Evolutionary conservation across 768 basidiomycete genomes (phyloP).

Genomic region (Tylopilus subfusipes): DNA sequence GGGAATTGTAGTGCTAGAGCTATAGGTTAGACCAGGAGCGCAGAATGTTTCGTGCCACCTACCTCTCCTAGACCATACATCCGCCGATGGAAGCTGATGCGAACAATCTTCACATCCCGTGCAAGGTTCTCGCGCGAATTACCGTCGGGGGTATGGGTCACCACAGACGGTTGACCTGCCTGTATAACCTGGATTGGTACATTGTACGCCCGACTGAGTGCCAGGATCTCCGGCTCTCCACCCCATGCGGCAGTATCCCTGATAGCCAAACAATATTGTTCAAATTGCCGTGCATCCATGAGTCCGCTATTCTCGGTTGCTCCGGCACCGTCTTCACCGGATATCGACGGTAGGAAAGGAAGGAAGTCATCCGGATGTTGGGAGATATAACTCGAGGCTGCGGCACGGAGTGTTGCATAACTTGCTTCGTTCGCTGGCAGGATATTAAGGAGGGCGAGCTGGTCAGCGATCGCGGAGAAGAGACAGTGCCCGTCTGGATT

Average conservation of each 20-base stretch:
- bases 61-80: slow-evolving; percentile 98
- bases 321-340: slow-evolving; percentile 66
- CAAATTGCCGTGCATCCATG: slow-evolving; percentile 65
- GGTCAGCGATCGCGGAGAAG: slow-evolving; percentile 91
- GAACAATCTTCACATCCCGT: slow-evolving; percentile 42
- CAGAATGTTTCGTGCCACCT: slow-evolving; percentile 24
- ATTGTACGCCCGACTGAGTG: slow-evolving; percentile 74
- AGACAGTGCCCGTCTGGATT: slow-evolving; percentile 96
- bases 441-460: slow-evolving; percentile 71
- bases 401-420: slow-evolving; percentile 57
- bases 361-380: slow-evolving; percentile 86
- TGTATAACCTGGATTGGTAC: slow-evolving; percentile 92
- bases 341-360: slow-evolving; percentile 80
- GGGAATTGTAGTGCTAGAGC: slow-evolving; percentile 81
- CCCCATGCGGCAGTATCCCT: slow-evolving; percentile 92
- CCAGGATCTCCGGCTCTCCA: slow-evolving; percentile 95
- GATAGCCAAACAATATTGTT: slow-evolving; percentile 72
- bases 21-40: slow-evolving; percentile 1
- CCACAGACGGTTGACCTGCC: slow-evolving; percentile 72
- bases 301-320: slow-evolving; percentile 58
- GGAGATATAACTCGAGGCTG: slow-evolving; percentile 79
- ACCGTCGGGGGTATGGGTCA: slow-evolving; percentile 68
- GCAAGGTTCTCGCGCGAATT: slow-evolving; percentile 24
- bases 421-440: slow-evolving; percentile 55
- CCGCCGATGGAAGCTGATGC: slow-evolving; percentile 88